Evolutionary conservation across 768 basidiomycete species (phyloP).

Genomic region (Sporobolomyces phaffii): DNA sequence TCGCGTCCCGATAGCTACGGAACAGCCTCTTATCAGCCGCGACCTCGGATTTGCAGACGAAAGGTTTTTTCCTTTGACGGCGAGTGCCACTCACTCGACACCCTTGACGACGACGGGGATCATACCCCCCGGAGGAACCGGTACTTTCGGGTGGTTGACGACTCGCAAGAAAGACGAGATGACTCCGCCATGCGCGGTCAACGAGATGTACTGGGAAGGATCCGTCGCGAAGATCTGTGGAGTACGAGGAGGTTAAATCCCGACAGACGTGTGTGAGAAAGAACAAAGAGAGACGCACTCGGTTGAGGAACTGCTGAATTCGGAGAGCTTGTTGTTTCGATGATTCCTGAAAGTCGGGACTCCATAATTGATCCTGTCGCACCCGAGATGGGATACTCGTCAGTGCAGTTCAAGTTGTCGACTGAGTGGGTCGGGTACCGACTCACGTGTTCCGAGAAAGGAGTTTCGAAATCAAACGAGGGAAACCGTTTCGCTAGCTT

Average conservation of each 20-base stretch:
- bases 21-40: neutral
- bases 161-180: conserved; percentile 40
- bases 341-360: conserved; percentile 32
- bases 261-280: no score
- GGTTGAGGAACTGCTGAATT: conserved; percentile 23
- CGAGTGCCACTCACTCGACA: conserved; percentile 6
- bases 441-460: conserved; percentile 37
- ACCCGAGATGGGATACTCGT: no score
- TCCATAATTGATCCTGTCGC: conserved; percentile 42
- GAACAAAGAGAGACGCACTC: neutral
- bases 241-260: no score
- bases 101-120: conserved; percentile 43
- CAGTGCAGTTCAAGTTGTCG: no score
- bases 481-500: conserved; percentile 35
- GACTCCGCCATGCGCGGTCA: conserved; percentile 43
- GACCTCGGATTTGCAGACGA: no score
- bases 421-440: no score
- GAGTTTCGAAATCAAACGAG: conserved; percentile 37
- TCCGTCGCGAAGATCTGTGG: conserved; percentile 41
- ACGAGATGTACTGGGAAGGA: conserved; percentile 36
- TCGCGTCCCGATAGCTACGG: neutral
- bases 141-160: conserved; percentile 35
- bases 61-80: no score
- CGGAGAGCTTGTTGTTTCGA: conserved; percentile 33
- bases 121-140: conserved; percentile 40